Evolutionary conservation across 2,329 filamentous ascomycete species (phyloP), one percentile per base, ranked within the genome.

Genomic region (Cyanodermella asteris): DNA sequence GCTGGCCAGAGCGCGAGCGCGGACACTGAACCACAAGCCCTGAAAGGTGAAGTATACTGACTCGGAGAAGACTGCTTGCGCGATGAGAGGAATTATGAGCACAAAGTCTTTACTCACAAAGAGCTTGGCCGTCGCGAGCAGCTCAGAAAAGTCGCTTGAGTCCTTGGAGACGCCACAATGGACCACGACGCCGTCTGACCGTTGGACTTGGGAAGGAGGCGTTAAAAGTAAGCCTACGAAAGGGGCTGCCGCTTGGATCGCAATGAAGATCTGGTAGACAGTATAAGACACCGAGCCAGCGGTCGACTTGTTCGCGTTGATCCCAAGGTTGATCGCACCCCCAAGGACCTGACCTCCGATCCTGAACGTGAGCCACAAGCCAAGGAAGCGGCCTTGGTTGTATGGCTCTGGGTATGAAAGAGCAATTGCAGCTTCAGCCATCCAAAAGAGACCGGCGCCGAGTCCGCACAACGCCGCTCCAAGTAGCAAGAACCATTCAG

Each of bases 371-470:
- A 77, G 53, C 73, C 73, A 80, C 38, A 72, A 68, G 0, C 70
- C 72, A 0, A 78, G 49, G 11, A 67, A 64, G 10, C 59, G 59
- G 0, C 68, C 70, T 26, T 63, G 59, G 23, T 73, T 73, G 39
- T 63, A 65, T 0, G 71, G 69, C 36, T 78, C 72, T 0, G 72
- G 72, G 34, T 80, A 80, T 0, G 65, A 58, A 12, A 78, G 61
- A 0, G 72, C 72, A 28, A 80, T 74, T 1, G 73, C 72, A 1
- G 69, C 69, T 45, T 80, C 73, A 0, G 72, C 64, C 55, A 69
- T 69, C 73, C 73, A 80, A 44, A 78, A 78, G 0, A 78, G 53
- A 0, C 73, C 73, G 0, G 73, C 72, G 0, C 65, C 70, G 16
- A 76, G 55, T 11, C 72, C 72, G 33, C 72, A 78, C 0, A 72